phyloP scores from a whole-genome alignment of 495 filamentous ascomycete genomes.

The Barbatosphaeria neglecta region DNA sequence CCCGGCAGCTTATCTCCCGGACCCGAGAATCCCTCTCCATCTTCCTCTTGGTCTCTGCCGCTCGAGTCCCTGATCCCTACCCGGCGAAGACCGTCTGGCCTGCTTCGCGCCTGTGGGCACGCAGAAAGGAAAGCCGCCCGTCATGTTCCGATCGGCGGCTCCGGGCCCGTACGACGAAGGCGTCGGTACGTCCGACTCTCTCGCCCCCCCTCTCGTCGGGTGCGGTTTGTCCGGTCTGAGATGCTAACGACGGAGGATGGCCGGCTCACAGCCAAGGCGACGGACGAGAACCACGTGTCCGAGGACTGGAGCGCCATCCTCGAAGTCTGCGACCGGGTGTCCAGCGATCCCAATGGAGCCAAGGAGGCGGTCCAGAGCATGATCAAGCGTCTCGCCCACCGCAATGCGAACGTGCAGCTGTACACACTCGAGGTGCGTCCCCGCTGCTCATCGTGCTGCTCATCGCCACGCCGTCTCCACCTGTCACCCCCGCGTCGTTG shows the following conservation, averaged over 20 bases:
- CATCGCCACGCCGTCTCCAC: neutral
- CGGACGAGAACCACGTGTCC: constrained; percentile 93
- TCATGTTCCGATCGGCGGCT: constrained; percentile 41
- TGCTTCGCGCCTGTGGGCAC: no score
- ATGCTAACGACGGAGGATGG: neutral
- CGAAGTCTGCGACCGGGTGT: constrained; percentile 94
- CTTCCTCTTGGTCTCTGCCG: neutral
- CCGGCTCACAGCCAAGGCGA: constrained; percentile 69
- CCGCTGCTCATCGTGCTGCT: neutral
- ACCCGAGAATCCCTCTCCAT: neutral
- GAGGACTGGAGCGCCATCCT: constrained; percentile 99
- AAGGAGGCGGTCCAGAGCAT: constrained; percentile 89
- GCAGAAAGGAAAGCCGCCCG: constrained; percentile 4
- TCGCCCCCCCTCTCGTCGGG: no score
- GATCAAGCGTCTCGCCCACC: constrained; percentile 92
- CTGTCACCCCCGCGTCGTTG: no score
- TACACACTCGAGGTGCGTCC: constrained; percentile 80
- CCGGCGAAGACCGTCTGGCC: neutral
- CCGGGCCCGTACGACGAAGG: constrained; percentile 39
- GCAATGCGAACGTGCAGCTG: constrained; percentile 98
- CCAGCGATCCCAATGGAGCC: constrained; percentile 44
- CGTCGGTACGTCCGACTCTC: constrained; percentile 27
- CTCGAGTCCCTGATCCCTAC: no score
- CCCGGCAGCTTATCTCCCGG: no score
- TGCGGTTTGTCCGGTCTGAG: no score